phyloP scores from a whole-genome alignment of 495 filamentous ascomycete genomes.

The Lasiosphaeria ovina region DNA sequence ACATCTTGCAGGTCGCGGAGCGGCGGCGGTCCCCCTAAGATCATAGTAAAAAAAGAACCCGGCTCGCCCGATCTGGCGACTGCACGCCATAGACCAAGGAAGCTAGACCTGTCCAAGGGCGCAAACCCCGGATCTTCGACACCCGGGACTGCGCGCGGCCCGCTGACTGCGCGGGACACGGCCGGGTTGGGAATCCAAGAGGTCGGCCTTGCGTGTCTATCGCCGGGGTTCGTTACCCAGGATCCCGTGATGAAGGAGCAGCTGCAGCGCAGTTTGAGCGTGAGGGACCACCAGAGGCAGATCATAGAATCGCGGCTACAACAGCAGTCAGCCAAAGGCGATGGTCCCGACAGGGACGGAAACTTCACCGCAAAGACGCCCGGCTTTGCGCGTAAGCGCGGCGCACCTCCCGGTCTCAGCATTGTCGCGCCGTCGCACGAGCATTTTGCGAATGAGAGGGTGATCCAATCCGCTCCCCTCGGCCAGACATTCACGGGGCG shows the following conservation, averaged over 20 bases:
- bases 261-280: slow-evolving; percentile 86
- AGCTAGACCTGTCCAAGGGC: slow-evolving; percentile 82
- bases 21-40: slow-evolving; percentile 62
- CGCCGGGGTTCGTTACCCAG: slow-evolving; percentile 91
- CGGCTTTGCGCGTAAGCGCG: slow-evolving; percentile 63
- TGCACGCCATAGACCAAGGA: slow-evolving; percentile 79
- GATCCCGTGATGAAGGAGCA: slow-evolving; percentile 97
- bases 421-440: slow-evolving; percentile 96
- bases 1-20: slow-evolving; percentile 47
- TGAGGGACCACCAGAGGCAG: slow-evolving; percentile 88
- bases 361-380: slow-evolving; percentile 65
- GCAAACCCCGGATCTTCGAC: slow-evolving; percentile 54
- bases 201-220: slow-evolving; percentile 90
- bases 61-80: slow-evolving; percentile 73
- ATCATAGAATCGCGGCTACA: slow-evolving; percentile 93
- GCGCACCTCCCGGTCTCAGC: slow-evolving; percentile 82
- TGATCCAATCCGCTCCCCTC: slow-evolving; percentile 96
- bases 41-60: slow-evolving; percentile 95
- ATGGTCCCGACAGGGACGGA: slow-evolving; percentile 56
- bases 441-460: slow-evolving; percentile 91
- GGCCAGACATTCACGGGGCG: slow-evolving; percentile 93
- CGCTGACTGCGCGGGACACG: slow-evolving; percentile 71
- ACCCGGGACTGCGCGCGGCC: slow-evolving; percentile 61
- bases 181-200: slow-evolving; percentile 77
- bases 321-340: slow-evolving; percentile 75